Evolutionary conservation across 352 stramenopile genomes (phyloP).

Genomic region (Pilasporangium apinafurcum): DNA sequence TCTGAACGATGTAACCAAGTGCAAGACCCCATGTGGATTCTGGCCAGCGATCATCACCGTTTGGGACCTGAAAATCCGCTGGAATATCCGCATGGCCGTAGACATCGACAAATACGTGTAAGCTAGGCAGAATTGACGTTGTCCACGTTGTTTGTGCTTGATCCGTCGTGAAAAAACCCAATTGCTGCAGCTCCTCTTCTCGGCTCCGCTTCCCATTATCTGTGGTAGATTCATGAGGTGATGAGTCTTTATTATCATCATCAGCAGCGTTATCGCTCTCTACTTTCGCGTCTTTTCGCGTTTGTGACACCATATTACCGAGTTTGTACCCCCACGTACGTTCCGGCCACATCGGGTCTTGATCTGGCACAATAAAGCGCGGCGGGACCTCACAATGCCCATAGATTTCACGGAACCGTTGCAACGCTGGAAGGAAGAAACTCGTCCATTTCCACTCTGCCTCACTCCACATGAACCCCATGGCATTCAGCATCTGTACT

Average conservation of each 20-base stretch:
- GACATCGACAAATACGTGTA: slow-evolving; percentile 23
- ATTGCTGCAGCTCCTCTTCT: slow-evolving; percentile 23
- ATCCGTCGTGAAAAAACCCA: slow-evolving; percentile 34
- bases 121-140: slow-evolving; percentile 24
- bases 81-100: slow-evolving; percentile 33
- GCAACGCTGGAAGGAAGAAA: slow-evolving; percentile 40
- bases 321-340: slow-evolving; percentile 11
- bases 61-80: slow-evolving; percentile 48
- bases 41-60: slow-evolving; percentile 40
- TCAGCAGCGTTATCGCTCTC: slow-evolving; percentile 1
- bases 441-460: slow-evolving; percentile 63
- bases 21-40: slow-evolving; percentile 19
- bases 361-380: slow-evolving; percentile 18
- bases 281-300: slow-evolving; percentile 2
- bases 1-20: slow-evolving; percentile 53
- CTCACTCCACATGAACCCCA: slow-evolving; percentile 70
- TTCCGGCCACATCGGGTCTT: slow-evolving; percentile 14
- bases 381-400: slow-evolving; percentile 33
- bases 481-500: slow-evolving; percentile 26
- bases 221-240: too few relatives aligned
- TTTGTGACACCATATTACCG: slow-evolving; percentile 10
- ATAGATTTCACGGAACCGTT: slow-evolving; percentile 17
- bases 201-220: slow-evolving; percentile 9
- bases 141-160: slow-evolving; percentile 22
- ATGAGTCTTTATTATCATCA: too few relatives aligned